Percentiles rank a stretch among this genome's conserved stretches.
Conservation (phyloP, 176 grass and related monocot genomes). For the Oryza glumipatula region DNA sequence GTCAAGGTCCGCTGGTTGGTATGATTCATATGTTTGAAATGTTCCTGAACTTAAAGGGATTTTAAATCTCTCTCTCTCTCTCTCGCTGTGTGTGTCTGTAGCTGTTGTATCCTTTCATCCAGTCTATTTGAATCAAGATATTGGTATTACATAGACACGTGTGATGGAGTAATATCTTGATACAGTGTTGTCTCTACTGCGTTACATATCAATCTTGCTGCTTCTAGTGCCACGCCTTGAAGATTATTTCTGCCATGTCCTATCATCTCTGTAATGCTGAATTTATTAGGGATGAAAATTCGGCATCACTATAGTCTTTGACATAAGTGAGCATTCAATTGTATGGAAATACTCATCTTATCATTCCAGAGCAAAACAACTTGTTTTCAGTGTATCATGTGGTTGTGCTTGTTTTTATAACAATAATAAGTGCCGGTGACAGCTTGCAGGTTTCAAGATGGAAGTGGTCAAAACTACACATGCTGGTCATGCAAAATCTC, state of each 20-base stretch:
- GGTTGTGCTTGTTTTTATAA: constrained; percentile 35
- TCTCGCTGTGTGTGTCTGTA: neutral
- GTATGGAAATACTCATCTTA: neutral
- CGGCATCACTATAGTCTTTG: neutral
- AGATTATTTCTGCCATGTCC: constrained; percentile 26
- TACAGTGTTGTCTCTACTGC: constrained; percentile 17
- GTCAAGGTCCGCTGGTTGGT: neutral
- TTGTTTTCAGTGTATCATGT: constrained; percentile 20
- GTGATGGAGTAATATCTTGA: constrained; percentile 27
- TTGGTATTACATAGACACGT: constrained; percentile 6
- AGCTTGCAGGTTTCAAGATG: constrained; percentile 99
- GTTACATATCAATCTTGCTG: constrained; percentile 22
- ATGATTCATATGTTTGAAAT: constrained; percentile 16
- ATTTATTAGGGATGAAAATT: constrained; percentile 9
- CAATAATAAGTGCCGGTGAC: constrained; percentile 49
- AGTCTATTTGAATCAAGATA: constrained; percentile 22
- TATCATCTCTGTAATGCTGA: constrained; percentile 31
- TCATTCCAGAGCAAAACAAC: neutral
- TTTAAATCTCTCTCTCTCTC: too few relatives aligned
- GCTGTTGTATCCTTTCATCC: constrained; percentile 2
- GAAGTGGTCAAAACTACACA: constrained; percentile 90
- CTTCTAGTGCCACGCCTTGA: constrained; percentile 25
- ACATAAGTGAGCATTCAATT: constrained; percentile 19
- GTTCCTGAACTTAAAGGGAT: neutral
- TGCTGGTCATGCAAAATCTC: constrained; percentile 95